Evolutionary conservation across 2,329 filamentous ascomycete species (phyloP).

Genomic region (Aspergillus tubingensis): DNA sequence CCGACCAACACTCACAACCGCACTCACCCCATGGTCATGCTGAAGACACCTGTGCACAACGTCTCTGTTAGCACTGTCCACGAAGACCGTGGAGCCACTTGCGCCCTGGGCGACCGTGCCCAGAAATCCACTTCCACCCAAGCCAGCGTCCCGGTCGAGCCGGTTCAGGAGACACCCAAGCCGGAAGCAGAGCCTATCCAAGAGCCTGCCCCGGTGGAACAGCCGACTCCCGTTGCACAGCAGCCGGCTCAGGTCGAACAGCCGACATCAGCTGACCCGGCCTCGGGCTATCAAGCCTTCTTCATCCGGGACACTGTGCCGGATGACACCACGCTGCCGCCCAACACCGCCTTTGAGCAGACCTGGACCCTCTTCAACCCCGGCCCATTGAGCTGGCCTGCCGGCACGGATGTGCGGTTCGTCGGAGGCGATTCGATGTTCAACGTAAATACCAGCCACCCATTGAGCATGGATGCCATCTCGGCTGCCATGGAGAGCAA

Average conservation of each 20-base stretch:
- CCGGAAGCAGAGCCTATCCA: neutral
- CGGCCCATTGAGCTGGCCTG: slow-evolving; percentile 77
- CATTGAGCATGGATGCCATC: slow-evolving; percentile 75
- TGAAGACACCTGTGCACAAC: slow-evolving; percentile 87
- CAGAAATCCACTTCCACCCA: slow-evolving; percentile 45
- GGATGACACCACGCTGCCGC: slow-evolving; percentile 73
- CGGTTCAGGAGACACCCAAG: slow-evolving; percentile 11
- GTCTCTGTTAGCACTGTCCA: slow-evolving; percentile 83
- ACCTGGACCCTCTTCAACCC: slow-evolving; percentile 90
- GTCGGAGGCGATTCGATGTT: slow-evolving; percentile 97
- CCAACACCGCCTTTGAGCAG: slow-evolving; percentile 78
- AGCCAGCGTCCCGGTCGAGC: slow-evolving; percentile 52
- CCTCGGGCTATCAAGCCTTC: slow-evolving; percentile 54
- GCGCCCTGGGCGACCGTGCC: slow-evolving; percentile 70
- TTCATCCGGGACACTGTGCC: slow-evolving; percentile 77
- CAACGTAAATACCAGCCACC: slow-evolving; percentile 76
- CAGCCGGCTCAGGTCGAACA: slow-evolving; percentile 23
- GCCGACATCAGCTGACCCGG: slow-evolving; percentile 37
- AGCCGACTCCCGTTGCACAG: slow-evolving; percentile 36
- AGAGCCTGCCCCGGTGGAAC: slow-evolving; percentile 43
- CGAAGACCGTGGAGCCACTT: slow-evolving; percentile 69
- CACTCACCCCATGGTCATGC: slow-evolving; percentile 96
- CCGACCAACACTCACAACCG: slow-evolving; percentile 85
- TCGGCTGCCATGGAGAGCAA: slow-evolving; percentile 81
- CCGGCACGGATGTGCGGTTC: slow-evolving; percentile 85